phyloP scores from a whole-genome alignment of 2,329 filamentous ascomycete species.

The Alternaria infectoria region DNA sequence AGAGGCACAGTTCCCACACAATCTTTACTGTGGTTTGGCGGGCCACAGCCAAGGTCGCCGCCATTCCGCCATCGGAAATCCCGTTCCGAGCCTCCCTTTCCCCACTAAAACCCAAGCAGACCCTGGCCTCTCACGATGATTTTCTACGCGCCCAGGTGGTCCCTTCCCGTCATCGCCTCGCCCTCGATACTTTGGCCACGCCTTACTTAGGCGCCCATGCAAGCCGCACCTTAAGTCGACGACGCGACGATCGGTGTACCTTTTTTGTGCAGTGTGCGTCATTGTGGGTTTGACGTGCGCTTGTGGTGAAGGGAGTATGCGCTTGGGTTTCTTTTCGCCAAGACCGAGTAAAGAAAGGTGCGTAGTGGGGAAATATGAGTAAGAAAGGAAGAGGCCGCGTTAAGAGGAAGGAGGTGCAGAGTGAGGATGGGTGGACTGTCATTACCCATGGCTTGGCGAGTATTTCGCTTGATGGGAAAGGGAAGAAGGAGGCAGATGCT shows the following conservation, averaged over 20 bases:
- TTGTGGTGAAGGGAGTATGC: neutral
- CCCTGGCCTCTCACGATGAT: conserved; percentile 4
- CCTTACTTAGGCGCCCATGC: conserved; percentile 25
- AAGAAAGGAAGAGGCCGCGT: conserved; percentile 24
- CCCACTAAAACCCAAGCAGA: conserved; percentile 1
- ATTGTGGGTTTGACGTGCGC: neutral
- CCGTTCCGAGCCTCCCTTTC: conserved; percentile 2
- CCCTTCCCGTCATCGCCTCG: neutral
- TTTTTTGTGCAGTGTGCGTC: neutral
- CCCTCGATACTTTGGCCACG: neutral
- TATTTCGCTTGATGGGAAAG: conserved; percentile 3
- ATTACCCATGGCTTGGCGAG: conserved; percentile 37
- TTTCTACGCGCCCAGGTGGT: conserved; percentile 7
- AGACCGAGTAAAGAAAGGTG: neutral
- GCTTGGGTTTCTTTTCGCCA: neutral
- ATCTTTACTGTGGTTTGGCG: neutral
- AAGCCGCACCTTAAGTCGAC: conserved; percentile 30
- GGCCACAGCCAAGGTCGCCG: neutral
- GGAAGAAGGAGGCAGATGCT: neutral
- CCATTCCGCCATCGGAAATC: neutral
- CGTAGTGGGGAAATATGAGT: neutral
- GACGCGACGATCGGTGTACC: conserved; percentile 5
- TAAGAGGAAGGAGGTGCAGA: conserved; percentile 38
- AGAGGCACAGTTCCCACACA: neutral
- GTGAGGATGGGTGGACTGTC: conserved; percentile 47